phyloP scores from a whole-genome alignment of 768 basidiomycete species.

The Lyophyllum atratum region DNA sequence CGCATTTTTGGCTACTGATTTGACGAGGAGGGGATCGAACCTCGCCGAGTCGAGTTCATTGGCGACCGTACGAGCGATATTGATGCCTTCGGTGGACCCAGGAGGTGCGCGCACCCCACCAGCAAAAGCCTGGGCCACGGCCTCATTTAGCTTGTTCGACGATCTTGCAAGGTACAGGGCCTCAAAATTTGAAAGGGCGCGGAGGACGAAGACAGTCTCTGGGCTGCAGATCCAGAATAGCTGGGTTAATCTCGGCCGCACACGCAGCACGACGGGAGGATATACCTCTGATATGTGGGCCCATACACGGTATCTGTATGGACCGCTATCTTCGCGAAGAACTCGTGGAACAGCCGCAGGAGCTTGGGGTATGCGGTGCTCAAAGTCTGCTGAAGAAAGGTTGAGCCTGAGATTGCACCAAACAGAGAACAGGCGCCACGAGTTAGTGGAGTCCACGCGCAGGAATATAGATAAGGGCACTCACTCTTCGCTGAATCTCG shows the following conservation, averaged over 20 bases:
- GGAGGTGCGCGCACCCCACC: slow-evolving; percentile 72
- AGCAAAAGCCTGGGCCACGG: slow-evolving; percentile 74
- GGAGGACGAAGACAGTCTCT: slow-evolving; percentile 87
- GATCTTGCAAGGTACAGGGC: slow-evolving; percentile 86
- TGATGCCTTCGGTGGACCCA: slow-evolving; percentile 72
- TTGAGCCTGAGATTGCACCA: slow-evolving; percentile 58
- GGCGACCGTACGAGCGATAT: slow-evolving; percentile 72
- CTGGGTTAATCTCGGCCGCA: neutral
- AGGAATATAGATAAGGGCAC: slow-evolving; percentile 5
- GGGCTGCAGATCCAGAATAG: slow-evolving; percentile 52
- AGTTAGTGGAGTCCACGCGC: neutral
- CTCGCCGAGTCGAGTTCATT: slow-evolving; percentile 94
- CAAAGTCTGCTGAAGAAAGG: slow-evolving; percentile 89
- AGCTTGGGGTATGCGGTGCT: slow-evolving; percentile 85
- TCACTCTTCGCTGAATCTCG: slow-evolving; percentile 81
- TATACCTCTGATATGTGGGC: slow-evolving; percentile 78
- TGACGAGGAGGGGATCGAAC: slow-evolving; percentile 89
- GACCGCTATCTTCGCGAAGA: slow-evolving; percentile 93
- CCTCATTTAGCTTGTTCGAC: slow-evolving; percentile 81
- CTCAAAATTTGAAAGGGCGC: slow-evolving; percentile 83
- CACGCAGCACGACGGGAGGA: neutral
- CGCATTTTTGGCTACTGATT: slow-evolving; percentile 75
- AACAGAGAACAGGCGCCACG: neutral
- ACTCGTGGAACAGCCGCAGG: slow-evolving; percentile 91
- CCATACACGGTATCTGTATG: slow-evolving; percentile 95